phyloP scores from a whole-genome alignment of 331 rosid species.

The Ulmus americana region DNA sequence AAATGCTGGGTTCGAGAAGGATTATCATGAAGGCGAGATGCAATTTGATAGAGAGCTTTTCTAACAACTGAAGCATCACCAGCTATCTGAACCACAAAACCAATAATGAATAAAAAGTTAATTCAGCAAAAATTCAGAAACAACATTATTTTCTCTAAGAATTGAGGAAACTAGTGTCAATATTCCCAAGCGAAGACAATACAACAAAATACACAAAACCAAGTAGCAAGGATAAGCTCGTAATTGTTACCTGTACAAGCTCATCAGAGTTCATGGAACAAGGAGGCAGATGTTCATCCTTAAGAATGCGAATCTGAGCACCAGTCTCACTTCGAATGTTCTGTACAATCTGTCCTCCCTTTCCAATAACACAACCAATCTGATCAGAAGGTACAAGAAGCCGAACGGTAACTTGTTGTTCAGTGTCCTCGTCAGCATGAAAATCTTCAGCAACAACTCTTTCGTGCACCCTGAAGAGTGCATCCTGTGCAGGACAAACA shows the following conservation, averaged over 20 bases:
- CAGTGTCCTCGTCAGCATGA: constrained; percentile 62
- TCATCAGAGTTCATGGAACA: constrained; percentile 89
- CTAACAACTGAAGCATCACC: constrained; percentile 75
- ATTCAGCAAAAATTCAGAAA: not conserved
- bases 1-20: constrained; percentile 93
- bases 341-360: constrained; percentile 94
- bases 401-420: constrained; percentile 67
- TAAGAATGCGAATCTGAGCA: constrained; percentile 84
- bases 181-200: not conserved
- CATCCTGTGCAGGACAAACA: constrained; percentile 87
- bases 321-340: constrained; percentile 76
- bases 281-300: constrained; percentile 78
- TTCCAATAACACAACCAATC: constrained; percentile 90
- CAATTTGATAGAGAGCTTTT: constrained; percentile 77
- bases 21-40: constrained; percentile 81
- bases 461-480: constrained; percentile 73
- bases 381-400: constrained; percentile 95
- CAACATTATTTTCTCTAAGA: not conserved
- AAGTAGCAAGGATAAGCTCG: not conserved
- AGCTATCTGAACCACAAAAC: constrained; percentile 49
- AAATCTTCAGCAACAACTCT: constrained; percentile 87
- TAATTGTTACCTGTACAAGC: constrained; percentile 71
- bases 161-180: not conserved
- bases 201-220: constrained; percentile 2
- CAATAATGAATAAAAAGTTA: constrained; percentile 24